These are phyloP conservation scores for Solanum raphanifolium DNA, from an alignment of 257 asterid genomes.

Conservation along the genomic window DNA sequence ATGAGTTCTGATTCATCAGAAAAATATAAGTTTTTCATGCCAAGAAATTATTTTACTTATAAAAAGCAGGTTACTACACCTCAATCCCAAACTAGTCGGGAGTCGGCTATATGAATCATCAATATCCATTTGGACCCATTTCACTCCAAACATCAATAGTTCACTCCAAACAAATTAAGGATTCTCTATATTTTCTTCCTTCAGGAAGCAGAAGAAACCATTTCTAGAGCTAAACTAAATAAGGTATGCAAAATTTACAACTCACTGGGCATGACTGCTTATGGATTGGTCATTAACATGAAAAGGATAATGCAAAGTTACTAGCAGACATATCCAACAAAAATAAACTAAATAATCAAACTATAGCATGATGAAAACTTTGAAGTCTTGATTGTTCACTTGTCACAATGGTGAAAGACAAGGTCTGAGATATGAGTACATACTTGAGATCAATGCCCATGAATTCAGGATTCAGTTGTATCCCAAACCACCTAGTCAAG, in stretches of 20 bases:
- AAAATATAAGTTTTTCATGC: neutral
- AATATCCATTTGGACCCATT: neutral
- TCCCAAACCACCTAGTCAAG: conserved; percentile 86
- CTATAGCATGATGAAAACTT: neutral
- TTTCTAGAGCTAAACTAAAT: neutral
- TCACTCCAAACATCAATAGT: neutral
- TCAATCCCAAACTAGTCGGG: neutral
- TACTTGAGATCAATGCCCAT: conserved; percentile 97
- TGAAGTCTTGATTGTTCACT: neutral
- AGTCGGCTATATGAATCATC: neutral
- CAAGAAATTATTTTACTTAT: neutral
- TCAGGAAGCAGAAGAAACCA: neutral
- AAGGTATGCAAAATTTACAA: neutral
- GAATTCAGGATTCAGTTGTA: conserved; percentile 89
- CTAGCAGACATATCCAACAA: neutral
- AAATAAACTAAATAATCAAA: neutral
- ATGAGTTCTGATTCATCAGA: neutral
- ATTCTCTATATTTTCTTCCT: neutral
- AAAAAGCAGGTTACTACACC: neutral
- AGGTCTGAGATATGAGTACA: conserved; percentile 11
- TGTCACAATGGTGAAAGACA: neutral
- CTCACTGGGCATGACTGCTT: neutral
- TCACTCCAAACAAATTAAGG: neutral
- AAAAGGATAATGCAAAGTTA: neutral
- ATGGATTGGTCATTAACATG: neutral